phyloP scores from a whole-genome alignment of 345 rosid species.

The Physaria fendleri region DNA sequence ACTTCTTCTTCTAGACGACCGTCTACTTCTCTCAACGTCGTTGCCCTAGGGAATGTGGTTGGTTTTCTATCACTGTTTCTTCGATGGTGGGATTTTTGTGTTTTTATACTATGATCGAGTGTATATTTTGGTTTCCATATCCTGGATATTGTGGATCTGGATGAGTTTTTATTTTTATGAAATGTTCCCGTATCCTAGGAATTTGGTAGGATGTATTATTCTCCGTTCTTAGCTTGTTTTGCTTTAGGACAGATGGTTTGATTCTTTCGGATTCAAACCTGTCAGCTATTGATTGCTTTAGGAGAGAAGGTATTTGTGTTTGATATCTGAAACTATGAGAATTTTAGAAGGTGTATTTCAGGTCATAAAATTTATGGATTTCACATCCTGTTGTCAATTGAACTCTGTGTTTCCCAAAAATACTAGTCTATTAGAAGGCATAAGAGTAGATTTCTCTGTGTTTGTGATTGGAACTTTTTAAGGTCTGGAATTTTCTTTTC shows the following conservation, averaged over 20 bases:
- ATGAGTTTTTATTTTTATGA: constrained; percentile 11
- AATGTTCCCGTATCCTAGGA: constrained; percentile 11
- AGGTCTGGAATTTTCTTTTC: not conserved
- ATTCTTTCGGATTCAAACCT: not conserved
- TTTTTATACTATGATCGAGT: not conserved
- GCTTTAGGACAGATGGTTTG: not conserved
- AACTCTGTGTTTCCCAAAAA: not conserved
- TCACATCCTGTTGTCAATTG: not conserved
- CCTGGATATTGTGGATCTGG: constrained; percentile 17
- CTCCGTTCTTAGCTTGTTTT: constrained; percentile 1
- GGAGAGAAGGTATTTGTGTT: constrained; percentile 7
- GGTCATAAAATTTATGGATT: not conserved
- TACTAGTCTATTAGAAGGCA: not conserved
- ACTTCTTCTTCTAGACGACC: no score
- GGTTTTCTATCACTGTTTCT: constrained; percentile 9
- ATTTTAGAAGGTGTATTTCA: not conserved
- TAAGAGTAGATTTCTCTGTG: not conserved
- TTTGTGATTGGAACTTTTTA: not conserved
- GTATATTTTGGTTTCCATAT: not conserved
- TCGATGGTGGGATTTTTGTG: not conserved
- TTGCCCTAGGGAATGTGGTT: no score
- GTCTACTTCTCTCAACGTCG: no score
- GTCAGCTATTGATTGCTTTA: not conserved
- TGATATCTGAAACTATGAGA: constrained; percentile 1
- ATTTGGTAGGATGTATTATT: constrained; percentile 8